Evolutionary conservation across 768 basidiomycete genomes (phyloP), one percentile per base, ranked within the genome.

Genomic region (Phallus indusiatus): DNA sequence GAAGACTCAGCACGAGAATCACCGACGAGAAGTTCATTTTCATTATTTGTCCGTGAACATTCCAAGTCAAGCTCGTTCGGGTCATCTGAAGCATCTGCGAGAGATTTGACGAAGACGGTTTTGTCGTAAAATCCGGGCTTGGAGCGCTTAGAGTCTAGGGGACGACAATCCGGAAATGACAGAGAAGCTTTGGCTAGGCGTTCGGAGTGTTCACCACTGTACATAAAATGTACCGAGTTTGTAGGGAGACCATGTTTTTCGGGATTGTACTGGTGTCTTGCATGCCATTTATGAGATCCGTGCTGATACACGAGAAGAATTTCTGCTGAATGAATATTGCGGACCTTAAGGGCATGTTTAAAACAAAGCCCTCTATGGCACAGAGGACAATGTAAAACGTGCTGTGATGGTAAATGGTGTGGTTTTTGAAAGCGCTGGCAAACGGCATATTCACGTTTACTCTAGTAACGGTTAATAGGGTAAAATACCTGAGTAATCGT

Each of bases 311-410:
- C 48, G 10, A 69, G 53, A 5, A 79, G 47, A 8, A 71, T 72
- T 57, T 73, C 67, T 42, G 76, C 67, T 47, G 75, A 70, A 66
- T 75, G 75, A 33, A 70, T 67, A 22, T 74, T 70, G 20, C 42
- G 35, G 1, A 51, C 17, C 14, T 69, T 64, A 1, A 78, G 65
- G 9, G 75, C 54, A 56, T 78, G 75, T 33, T 59, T 56, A 61
- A 71, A 74, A 53, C 78, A 79, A 54, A 53, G 68, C 1, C 68
- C 62, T 6, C 12, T 18, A 63, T 75, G 76, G 56, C 78, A 80
- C 11, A 51, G 12, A 28, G 62, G 66, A 67, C 78, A 80, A 18
- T 62, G 62, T 33, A 79, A 59, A 14, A 65, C 66, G 11, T 69
- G 10, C 69, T 74, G 22, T 72, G 73, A 37, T 67, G 67, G 47